These are phyloP conservation scores for Hura crepitans DNA, from an alignment of 441 rosid species.

Conservation along the genomic window DNA sequence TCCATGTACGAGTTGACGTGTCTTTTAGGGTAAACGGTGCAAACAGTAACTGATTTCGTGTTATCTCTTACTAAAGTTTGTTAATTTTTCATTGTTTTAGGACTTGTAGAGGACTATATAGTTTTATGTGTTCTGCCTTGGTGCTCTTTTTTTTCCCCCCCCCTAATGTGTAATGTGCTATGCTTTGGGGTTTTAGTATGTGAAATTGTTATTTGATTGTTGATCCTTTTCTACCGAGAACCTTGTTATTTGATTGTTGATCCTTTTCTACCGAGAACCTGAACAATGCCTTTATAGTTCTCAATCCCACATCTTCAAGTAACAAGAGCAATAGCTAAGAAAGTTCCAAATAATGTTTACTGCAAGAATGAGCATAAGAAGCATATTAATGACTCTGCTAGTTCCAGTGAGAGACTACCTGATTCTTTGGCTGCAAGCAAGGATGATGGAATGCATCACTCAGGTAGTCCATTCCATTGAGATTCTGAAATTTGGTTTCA, in stretches of 20 bases:
- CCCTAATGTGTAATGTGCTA: background rate
- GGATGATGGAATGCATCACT: background rate
- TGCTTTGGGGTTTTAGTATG: background rate
- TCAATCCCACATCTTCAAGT: conserved; percentile 6
- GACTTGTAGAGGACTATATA: background rate
- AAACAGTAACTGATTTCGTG: background rate
- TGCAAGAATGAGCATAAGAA: background rate
- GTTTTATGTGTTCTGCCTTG: background rate
- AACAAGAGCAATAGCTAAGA: background rate
- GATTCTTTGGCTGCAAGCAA: background rate
- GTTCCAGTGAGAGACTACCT: background rate
- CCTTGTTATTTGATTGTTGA: background rate
- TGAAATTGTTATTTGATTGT: background rate
- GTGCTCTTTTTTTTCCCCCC: too few species aligned
- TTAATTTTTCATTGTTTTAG: background rate
- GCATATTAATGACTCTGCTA: background rate
- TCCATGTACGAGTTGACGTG: too few species aligned
- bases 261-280: background rate
- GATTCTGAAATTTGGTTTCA: background rate
- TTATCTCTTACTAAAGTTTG: background rate
- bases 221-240: background rate
- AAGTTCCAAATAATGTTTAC: background rate
- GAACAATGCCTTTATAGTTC: conserved; percentile 1
- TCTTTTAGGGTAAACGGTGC: too few species aligned
- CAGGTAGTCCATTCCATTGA: background rate